Conservation (phyloP, 2,329 filamentous ascomycete species). For the Acrocalymma vagum region DNA sequence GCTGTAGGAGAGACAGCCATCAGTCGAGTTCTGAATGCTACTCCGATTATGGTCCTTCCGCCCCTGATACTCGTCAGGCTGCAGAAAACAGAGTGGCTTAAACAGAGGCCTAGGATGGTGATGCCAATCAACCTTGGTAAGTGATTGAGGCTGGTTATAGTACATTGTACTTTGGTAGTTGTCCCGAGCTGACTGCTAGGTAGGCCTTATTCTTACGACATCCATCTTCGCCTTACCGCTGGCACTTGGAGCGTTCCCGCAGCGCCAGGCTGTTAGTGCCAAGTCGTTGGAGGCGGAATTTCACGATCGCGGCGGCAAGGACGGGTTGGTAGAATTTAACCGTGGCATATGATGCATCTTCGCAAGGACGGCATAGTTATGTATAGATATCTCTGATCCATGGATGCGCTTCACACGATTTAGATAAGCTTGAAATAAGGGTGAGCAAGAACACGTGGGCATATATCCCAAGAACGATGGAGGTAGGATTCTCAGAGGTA, state of each 20-base stretch:
- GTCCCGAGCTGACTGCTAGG: slow-evolving; percentile 23
- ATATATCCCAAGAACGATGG: too few species aligned
- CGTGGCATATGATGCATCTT: slow-evolving; percentile 84
- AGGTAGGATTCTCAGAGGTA: too few species aligned
- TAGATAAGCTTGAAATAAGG: too few species aligned
- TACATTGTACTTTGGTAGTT: slow-evolving; percentile 74
- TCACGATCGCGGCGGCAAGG: slow-evolving; percentile 78
- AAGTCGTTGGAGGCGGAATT: slow-evolving; percentile 86
- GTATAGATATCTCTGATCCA: neutral
- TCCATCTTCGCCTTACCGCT: slow-evolving; percentile 89
- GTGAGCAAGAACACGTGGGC: too few species aligned
- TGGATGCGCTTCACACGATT: neutral
- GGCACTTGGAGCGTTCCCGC: slow-evolving; percentile 90
- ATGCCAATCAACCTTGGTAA: slow-evolving; percentile 81
- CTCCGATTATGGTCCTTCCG: slow-evolving; percentile 96
- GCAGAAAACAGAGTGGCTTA: slow-evolving; percentile 85
- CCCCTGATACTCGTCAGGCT: slow-evolving; percentile 85
- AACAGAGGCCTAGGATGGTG: slow-evolving; percentile 77
- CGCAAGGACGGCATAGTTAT: neutral
- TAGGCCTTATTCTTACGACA: slow-evolving; percentile 79
- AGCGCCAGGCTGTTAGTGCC: slow-evolving; percentile 82
- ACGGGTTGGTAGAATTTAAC: slow-evolving; percentile 93
- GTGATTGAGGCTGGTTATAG: slow-evolving; percentile 71
- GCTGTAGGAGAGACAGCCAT: slow-evolving; percentile 94
- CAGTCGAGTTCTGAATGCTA: slow-evolving; percentile 90